Evolutionary conservation across 2,329 filamentous ascomycete species (phyloP).

Genomic region (Hymenoscyphus linearis): DNA sequence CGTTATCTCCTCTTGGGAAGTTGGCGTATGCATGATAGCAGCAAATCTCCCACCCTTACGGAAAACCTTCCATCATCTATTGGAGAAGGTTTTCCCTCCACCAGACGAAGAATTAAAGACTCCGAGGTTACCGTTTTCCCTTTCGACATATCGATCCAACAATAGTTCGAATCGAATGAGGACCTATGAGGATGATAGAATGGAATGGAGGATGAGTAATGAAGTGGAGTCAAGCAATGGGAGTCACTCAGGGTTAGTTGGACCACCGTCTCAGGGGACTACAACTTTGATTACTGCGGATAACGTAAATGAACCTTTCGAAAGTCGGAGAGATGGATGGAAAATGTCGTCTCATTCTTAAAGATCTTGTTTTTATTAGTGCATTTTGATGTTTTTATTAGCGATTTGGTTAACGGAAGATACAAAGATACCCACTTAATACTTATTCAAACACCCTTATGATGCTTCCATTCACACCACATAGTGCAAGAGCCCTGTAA

Average conservation of each 20-base stretch:
- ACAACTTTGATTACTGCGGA: background rate
- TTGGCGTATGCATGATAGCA: background rate
- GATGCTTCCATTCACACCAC: no score
- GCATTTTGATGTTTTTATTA: no score
- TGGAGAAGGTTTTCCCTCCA: background rate
- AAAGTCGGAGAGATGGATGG: background rate
- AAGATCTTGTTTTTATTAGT: background rate
- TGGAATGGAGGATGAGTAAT: background rate
- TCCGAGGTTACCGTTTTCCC: background rate
- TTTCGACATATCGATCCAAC: background rate
- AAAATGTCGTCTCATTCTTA: no score
- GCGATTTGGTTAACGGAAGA: no score
- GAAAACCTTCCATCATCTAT: background rate
- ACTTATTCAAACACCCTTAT: no score
- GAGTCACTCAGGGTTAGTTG: background rate
- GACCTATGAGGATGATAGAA: background rate
- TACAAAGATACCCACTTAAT: no score
- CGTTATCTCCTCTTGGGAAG: constrained; percentile 1
- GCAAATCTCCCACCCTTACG: background rate
- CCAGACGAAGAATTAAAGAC: background rate
- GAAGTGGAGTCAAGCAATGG: background rate
- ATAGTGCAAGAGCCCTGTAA: no score
- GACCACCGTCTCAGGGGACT: background rate
- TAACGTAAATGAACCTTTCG: background rate
- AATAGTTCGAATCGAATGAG: background rate